Conservation (phyloP, 2,329 filamentous ascomycete species). For the Nemania sp. region DNA sequence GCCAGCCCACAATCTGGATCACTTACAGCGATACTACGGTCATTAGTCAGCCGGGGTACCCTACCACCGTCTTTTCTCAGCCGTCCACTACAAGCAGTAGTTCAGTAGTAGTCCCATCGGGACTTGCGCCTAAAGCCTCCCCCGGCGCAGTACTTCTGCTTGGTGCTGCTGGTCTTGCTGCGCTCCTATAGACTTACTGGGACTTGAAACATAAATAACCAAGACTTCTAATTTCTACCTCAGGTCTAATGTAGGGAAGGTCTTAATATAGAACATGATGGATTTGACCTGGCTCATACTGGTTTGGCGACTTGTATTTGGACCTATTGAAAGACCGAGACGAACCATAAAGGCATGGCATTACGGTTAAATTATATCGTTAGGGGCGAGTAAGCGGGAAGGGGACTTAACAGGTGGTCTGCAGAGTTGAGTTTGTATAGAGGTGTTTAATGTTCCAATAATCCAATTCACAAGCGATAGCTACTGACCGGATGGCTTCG, state of each 20-base stretch:
- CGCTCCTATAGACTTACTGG: slow-evolving; percentile 41
- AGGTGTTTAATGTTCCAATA: slow-evolving; percentile 19
- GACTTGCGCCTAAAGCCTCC: slow-evolving; percentile 37
- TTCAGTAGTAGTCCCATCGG: slow-evolving; percentile 29
- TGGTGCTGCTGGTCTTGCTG: slow-evolving; percentile 47
- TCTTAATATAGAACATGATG: background rate
- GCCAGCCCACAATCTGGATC: slow-evolving; percentile 50
- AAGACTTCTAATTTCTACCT: background rate
- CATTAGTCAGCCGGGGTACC: slow-evolving; percentile 48
- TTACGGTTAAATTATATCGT: too few relatives aligned
- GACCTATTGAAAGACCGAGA: background rate
- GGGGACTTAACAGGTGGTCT: background rate
- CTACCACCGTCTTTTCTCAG: slow-evolving; percentile 21
- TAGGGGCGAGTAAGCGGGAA: background rate
- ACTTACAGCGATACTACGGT: slow-evolving; percentile 51
- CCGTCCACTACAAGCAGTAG: slow-evolving; percentile 11
- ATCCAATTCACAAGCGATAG: slow-evolving; percentile 19
- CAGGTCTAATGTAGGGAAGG: background rate
- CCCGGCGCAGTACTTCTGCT: slow-evolving; percentile 45
- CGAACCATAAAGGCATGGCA: too few relatives aligned
- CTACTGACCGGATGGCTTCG: background rate
- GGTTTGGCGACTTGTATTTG: background rate
- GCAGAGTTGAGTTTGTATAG: background rate
- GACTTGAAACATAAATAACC: slow-evolving; percentile 17
- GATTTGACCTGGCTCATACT: background rate